These are phyloP conservation scores for Kwoniella sp. DNA, from an alignment of 768 basidiomycete genomes.

Conservation along the genomic window DNA sequence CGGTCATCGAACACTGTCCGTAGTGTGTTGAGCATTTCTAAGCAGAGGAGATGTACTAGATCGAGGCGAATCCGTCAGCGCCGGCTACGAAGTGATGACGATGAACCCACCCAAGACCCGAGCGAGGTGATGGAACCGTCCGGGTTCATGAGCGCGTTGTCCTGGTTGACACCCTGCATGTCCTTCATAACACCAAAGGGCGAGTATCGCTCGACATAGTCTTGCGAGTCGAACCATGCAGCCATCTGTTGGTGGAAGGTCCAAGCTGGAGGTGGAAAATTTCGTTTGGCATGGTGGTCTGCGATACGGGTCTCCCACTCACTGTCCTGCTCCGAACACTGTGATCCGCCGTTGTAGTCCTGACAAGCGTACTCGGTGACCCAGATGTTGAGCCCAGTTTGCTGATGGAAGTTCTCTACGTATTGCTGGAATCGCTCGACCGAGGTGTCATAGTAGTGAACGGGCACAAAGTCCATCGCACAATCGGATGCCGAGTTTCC, in stretches of 20 bases:
- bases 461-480: conserved; percentile 51
- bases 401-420: conserved; percentile 50
- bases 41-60: conserved; percentile 4
- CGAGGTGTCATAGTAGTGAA: conserved; percentile 67
- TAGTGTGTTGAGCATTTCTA: too few relatives aligned
- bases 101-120: conserved; percentile 44
- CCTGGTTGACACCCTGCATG: conserved; percentile 50
- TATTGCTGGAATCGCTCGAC: conserved; percentile 57
- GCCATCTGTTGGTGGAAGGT: conserved; percentile 46
- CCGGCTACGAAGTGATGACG: not conserved
- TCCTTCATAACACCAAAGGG: conserved; percentile 48
- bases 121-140: conserved; percentile 44
- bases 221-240: conserved; percentile 45
- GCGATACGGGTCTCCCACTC: conserved; percentile 8
- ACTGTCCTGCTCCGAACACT: conserved; percentile 43
- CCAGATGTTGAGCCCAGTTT: conserved; percentile 38
- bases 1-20: too few relatives aligned
- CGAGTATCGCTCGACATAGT: conserved; percentile 42
- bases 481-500: conserved; percentile 42
- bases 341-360: conserved; percentile 49
- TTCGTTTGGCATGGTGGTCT: not conserved
- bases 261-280: conserved; percentile 29
- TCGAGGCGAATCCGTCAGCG: too few relatives aligned
- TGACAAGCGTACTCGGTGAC: conserved; percentile 50
- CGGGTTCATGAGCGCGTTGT: conserved; percentile 48